phyloP scores from a whole-genome alignment of 176 grass and related monocot genomes.

The barley (Hordeum vulgare) region MorexV3_pseudomolecules_assembly NC_058522.1:535806121-535806620 shows the following conservation, averaged over 20 bases:
- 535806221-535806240: not conserved
- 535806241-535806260: not conserved
- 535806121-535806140: too few relatives aligned
- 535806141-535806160: too few relatives aligned
- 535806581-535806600: not conserved
- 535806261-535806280: not conserved
- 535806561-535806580: too few relatives aligned
- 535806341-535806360: not conserved
- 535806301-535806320: not conserved
- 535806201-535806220: not conserved
- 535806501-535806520: not conserved
- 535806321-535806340: not conserved
- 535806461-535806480: not conserved
- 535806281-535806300: not conserved
- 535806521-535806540: conserved; percentile 23
- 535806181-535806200: not conserved
- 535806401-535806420: conserved; percentile 6
- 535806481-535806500: not conserved
- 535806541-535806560: too few relatives aligned
- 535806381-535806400: too few relatives aligned
- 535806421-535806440: not conserved
- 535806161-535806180: too few relatives aligned
- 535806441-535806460: too few relatives aligned
- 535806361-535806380: too few relatives aligned
- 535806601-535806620: not conserved